These are phyloP conservation scores for Cucumis melo DNA, from an alignment of 306 rosid genomes.

Conservation along the genomic window DNA sequence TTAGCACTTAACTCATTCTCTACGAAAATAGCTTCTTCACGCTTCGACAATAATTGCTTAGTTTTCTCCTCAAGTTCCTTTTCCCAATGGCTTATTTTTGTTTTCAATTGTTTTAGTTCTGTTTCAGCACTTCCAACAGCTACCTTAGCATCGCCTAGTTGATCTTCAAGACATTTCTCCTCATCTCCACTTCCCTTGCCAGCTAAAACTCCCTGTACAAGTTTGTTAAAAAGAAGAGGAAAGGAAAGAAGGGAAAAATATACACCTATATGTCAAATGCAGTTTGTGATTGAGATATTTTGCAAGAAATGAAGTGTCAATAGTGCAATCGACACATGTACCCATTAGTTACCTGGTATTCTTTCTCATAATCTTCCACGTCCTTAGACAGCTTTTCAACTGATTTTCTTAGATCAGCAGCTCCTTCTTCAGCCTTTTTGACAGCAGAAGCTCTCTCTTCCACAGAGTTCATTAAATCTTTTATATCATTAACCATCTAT, in stretches of 20 bases:
- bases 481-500: conserved; percentile 55
- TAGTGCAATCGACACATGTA: neutral
- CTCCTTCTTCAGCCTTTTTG: conserved; percentile 79
- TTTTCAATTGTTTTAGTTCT: conserved; percentile 66
- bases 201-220: conserved; percentile 63
- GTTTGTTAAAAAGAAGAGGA: too few species aligned
- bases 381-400: conserved; percentile 54
- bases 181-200: conserved; percentile 89
- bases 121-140: conserved; percentile 90
- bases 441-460: conserved; percentile 60
- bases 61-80: conserved; percentile 73
- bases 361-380: conserved; percentile 65
- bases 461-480: conserved; percentile 68
- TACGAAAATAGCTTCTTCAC: conserved; percentile 72
- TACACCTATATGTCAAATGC: neutral
- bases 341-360: conserved; percentile 54
- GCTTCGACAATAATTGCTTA: conserved; percentile 57
- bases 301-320: neutral
- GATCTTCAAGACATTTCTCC: conserved; percentile 90
- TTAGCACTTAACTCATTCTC: conserved; percentile 58
- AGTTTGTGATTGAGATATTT: neutral
- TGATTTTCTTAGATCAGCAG: conserved; percentile 63
- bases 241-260: neutral
- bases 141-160: conserved; percentile 74
- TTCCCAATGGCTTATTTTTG: conserved; percentile 71